These are phyloP conservation scores for Pichia thaimueangensis DNA, from an alignment of 805 yeast genomes.

Conservation along the genomic window DNA sequence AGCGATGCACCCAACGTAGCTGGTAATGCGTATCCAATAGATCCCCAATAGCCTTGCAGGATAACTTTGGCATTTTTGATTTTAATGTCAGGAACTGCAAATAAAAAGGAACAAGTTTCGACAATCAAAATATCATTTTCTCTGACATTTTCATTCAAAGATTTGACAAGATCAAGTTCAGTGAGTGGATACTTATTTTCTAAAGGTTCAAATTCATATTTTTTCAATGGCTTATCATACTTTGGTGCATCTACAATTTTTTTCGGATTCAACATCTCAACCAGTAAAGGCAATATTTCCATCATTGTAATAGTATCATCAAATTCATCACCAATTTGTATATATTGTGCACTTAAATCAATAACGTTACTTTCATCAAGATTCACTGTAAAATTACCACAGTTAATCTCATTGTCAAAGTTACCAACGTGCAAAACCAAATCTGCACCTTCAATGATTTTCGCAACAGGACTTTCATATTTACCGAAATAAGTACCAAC, in stretches of 20 bases:
- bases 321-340: slow-evolving; percentile 30
- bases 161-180: slow-evolving; percentile 33
- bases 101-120: slow-evolving; percentile 44
- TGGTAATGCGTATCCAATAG: slow-evolving; percentile 48
- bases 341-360: slow-evolving; percentile 37
- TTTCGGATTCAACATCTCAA: slow-evolving; percentile 31
- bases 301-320: slow-evolving; percentile 28
- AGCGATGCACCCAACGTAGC: slow-evolving; percentile 43
- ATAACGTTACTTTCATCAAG: slow-evolving; percentile 25
- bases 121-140: slow-evolving; percentile 37
- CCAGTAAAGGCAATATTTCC: slow-evolving; percentile 29
- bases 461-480: slow-evolving; percentile 29
- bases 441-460: slow-evolving; percentile 49
- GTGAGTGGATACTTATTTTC: slow-evolving; percentile 16
- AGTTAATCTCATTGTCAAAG: slow-evolving; percentile 55
- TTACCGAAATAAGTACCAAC: slow-evolving; percentile 40
- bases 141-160: slow-evolving; percentile 29
- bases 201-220: slow-evolving; percentile 3
- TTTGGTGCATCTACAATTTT: slow-evolving; percentile 9
- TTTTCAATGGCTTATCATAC: slow-evolving; percentile 5
- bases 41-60: slow-evolving; percentile 39
- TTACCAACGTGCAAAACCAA: slow-evolving; percentile 67
- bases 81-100: slow-evolving; percentile 35
- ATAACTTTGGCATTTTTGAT: slow-evolving; percentile 32
- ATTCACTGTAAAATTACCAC: slow-evolving; percentile 49